Conservation (phyloP, 2,329 filamentous ascomycete species). For the Chaetomium sp. region DNA sequence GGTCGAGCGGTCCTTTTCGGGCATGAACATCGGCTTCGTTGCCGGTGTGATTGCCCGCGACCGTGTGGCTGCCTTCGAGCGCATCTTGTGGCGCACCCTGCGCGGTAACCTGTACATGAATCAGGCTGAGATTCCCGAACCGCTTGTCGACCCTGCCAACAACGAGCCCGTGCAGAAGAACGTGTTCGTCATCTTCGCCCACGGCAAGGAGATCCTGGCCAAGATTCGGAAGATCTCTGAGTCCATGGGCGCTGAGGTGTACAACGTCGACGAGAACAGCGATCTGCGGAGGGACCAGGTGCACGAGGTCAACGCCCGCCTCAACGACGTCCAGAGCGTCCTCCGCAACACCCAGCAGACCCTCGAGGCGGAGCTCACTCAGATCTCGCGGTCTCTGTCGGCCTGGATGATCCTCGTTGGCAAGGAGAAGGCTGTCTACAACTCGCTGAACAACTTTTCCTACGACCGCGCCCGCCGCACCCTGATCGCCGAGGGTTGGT, state of each 20-base stretch:
- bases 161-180: slow-evolving; percentile 96
- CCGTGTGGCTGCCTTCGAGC: slow-evolving; percentile 91
- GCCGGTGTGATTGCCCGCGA: slow-evolving; percentile 93
- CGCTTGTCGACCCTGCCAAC: slow-evolving; percentile 85
- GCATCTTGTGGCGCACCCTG: slow-evolving; percentile 95
- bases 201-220: slow-evolving; percentile 95
- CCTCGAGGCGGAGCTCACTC: slow-evolving; percentile 86
- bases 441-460: slow-evolving; percentile 93
- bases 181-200: slow-evolving; percentile 98
- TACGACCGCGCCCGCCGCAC: slow-evolving; percentile 96
- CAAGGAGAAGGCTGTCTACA: slow-evolving; percentile 98
- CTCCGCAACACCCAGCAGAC: slow-evolving; percentile 93
- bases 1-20: slow-evolving; percentile 84
- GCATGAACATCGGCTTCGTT: slow-evolving; percentile 99
- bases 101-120: slow-evolving; percentile 99
- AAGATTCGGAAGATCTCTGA: slow-evolving; percentile 99
- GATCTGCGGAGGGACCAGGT: slow-evolving; percentile 94
- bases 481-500: slow-evolving; percentile 96
- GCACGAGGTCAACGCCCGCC: slow-evolving; percentile 91
- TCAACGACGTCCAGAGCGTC: slow-evolving; percentile 89
- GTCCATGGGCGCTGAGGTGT: slow-evolving; percentile 92
- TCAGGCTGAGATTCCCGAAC: slow-evolving; percentile 95
- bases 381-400: slow-evolving; percentile 88
- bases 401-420: slow-evolving; percentile 98
- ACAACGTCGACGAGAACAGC: slow-evolving; percentile 96